These are phyloP conservation scores for Oryza meridionalis DNA, from an alignment of 176 grass and related monocot genomes.

Conservation along the genomic window DNA sequence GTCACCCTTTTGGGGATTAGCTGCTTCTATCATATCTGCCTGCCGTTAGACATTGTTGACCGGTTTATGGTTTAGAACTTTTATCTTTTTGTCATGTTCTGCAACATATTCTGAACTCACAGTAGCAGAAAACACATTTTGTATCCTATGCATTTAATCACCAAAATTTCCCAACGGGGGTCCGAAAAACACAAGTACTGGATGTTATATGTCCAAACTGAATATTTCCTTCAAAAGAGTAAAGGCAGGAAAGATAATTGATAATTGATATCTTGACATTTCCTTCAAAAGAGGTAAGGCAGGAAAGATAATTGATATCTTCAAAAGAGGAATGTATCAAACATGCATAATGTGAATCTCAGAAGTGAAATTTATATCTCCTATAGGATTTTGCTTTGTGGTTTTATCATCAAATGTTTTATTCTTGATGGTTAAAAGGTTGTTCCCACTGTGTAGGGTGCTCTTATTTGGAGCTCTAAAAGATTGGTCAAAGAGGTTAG, in stretches of 20 bases:
- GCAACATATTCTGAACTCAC: neutral
- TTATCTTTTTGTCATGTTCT: constrained; percentile 19
- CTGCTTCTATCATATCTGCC: constrained; percentile 6
- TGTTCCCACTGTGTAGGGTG: constrained; percentile 46
- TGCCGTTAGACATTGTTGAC: neutral
- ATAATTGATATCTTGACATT: neutral
- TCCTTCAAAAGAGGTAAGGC: neutral
- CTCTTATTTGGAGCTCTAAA: constrained; percentile 93
- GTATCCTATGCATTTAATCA: neutral
- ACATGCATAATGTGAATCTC: neutral
- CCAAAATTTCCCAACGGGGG: neutral
- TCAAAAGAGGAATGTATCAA: constrained; percentile 1
- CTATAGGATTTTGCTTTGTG: neutral
- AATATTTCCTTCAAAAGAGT: neutral
- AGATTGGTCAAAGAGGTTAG: constrained; percentile 85
- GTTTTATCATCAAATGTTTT: constrained; percentile 8
- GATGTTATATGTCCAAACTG: constrained; percentile 11
- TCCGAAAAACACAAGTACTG: neutral
- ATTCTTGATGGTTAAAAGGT: constrained; percentile 9
- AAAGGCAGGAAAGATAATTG: neutral
- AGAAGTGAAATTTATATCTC: neutral
- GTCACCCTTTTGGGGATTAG: constrained; percentile 10
- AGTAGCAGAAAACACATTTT: neutral
- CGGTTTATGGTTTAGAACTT: neutral
- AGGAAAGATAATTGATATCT: neutral